Evolutionary conservation across 163 green algal species (phyloP).

Genomic region (Scenedesmus sp.): DNA sequence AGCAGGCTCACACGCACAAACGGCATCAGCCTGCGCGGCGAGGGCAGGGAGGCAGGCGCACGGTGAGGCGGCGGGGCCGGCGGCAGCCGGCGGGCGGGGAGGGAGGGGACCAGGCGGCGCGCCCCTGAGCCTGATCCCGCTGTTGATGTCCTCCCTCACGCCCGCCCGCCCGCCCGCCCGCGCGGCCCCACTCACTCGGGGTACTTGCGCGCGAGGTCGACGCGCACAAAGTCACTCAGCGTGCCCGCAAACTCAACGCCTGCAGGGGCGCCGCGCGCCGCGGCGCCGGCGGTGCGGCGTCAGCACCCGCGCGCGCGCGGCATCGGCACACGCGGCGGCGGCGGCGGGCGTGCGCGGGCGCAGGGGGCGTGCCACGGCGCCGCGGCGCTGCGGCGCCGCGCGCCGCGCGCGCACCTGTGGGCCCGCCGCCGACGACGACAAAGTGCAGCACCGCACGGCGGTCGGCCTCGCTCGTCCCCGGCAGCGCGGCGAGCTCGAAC

Average conservation of each 20-base stretch:
- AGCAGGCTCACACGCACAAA: slow-evolving; percentile 67
- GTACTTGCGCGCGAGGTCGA: slow-evolving; percentile 58
- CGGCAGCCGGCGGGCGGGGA: slow-evolving; percentile 21
- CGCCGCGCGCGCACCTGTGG: slow-evolving; percentile 28
- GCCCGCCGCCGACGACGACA: slow-evolving; percentile 55
- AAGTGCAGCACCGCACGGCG: slow-evolving; percentile 49
- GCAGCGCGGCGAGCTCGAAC: slow-evolving; percentile 77
- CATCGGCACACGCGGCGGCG: no score
- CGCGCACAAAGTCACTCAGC: slow-evolving; percentile 52
- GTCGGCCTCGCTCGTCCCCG: slow-evolving; percentile 64
- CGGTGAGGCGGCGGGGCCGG: not conserved
- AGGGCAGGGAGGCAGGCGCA: not conserved
- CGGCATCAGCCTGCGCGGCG: slow-evolving; percentile 41
- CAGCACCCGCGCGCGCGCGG: no score
- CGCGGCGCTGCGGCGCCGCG: slow-evolving; percentile 42
- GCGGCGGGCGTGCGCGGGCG: no score
- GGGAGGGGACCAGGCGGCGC: no score
- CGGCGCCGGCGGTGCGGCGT: no score
- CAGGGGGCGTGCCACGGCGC: slow-evolving; percentile 30
- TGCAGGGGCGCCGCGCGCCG: no score
- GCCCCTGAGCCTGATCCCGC: slow-evolving; percentile 21
- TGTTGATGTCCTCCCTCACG: slow-evolving; percentile 75
- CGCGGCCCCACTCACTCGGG: slow-evolving; percentile 29
- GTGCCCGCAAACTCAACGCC: slow-evolving; percentile 56
- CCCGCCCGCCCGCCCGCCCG: slow-evolving; percentile 49